A percentile compares a stretch with the other conserved stretches of the same genome.
phyloP scores from a whole-genome alignment of 2,329 filamentous ascomycete species.

The Aspergillus sclerotialis region DNA sequence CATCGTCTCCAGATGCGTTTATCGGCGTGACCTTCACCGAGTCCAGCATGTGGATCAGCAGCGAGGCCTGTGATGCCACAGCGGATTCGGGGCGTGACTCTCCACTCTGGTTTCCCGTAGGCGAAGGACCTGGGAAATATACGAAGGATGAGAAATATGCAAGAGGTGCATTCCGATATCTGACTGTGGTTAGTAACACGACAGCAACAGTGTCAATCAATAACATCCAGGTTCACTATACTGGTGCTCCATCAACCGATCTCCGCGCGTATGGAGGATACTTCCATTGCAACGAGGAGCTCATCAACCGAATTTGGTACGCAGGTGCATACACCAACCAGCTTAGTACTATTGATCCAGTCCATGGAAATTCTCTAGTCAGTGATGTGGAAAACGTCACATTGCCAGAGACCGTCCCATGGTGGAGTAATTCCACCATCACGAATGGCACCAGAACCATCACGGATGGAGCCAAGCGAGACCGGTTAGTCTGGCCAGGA shows the following conservation, averaged over 20 bases:
- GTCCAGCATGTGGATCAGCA: constrained; percentile 43
- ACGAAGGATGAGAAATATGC: constrained; percentile 35
- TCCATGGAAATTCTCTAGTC: constrained; percentile 15
- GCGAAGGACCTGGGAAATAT: constrained; percentile 29
- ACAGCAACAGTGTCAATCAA: constrained; percentile 34
- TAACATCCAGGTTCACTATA: constrained; percentile 36
- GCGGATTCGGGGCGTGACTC: constrained; percentile 42
- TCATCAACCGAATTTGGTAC: constrained; percentile 53
- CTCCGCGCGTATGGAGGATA: constrained; percentile 45
- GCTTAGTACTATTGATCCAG: constrained; percentile 24
- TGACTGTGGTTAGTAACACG: constrained; percentile 39
- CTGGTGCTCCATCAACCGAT: constrained; percentile 29
- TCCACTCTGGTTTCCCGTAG: constrained; percentile 42
- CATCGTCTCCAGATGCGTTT: constrained; percentile 19
- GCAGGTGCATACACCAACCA: constrained; percentile 45
- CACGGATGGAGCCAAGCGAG: constrained; percentile 36
- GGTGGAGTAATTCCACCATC: constrained; percentile 25
- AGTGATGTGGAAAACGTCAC: constrained; percentile 6
- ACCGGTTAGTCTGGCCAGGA: constrained; percentile 51
- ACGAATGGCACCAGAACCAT: constrained; percentile 25
- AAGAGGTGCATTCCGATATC: constrained; percentile 41
- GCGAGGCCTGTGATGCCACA: constrained; percentile 40
- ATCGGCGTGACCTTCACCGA: constrained; percentile 36
- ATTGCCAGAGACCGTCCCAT: constrained; percentile 13
- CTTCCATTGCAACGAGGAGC: constrained; percentile 43